Evolutionary conservation across 2,329 filamentous ascomycete genomes (phyloP).

Genomic region (Xylaria sp.): DNA sequence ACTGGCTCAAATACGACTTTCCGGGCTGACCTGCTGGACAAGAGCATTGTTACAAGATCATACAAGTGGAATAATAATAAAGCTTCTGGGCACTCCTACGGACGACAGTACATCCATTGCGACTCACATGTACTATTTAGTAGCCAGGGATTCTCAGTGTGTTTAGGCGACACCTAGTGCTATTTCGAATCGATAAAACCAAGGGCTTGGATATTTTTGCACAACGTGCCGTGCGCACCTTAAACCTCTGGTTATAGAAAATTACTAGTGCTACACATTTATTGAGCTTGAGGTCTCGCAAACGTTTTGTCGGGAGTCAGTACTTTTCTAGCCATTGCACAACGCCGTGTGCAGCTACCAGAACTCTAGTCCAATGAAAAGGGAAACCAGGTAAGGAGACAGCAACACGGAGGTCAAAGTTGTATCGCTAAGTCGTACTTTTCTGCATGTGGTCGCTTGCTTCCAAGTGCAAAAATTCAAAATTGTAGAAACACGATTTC

Average conservation of each 20-base stretch:
- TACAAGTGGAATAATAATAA: constrained; percentile 21
- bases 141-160: not conserved
- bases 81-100: not conserved
- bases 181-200: not conserved
- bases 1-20: constrained; percentile 15
- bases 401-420: not conserved
- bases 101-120: not conserved
- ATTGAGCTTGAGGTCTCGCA: not conserved
- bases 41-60: constrained; percentile 7
- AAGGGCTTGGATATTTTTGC: not conserved
- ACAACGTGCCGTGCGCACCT: not conserved
- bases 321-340: not conserved
- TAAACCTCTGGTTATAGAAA: not conserved
- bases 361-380: not conserved
- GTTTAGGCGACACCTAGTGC: not conserved
- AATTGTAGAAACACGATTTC: not conserved
- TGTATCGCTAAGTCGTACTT: constrained; percentile 14
- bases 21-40: constrained; percentile 14
- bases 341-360: not conserved
- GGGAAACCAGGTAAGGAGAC: not conserved
- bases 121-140: not conserved
- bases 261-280: not conserved
- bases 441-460: constrained; percentile 8
- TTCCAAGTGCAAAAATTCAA: constrained; percentile 4
- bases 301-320: not conserved